Base-by-base conservation (phyloP, 805 yeast genomes). In the Nadsonia fulvescens region DNA sequence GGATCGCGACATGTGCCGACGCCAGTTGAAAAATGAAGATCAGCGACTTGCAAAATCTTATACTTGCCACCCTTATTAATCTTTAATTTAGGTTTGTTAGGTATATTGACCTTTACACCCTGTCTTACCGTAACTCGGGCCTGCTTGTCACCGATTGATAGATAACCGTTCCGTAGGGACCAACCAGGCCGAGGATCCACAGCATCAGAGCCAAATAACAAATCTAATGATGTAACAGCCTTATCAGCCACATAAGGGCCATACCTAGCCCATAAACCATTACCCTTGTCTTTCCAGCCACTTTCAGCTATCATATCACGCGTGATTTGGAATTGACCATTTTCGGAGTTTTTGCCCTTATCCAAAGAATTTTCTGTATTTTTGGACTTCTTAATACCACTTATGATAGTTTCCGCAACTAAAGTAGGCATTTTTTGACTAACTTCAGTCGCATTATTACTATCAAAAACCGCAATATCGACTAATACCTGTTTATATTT, bases 1-100 rank as follows among this genome's bases (percentile, higher is more conserved):
- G 19, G 19, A 12, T 16, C 25, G 3, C 21, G 17, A 42, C 96
- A 89, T 24, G 48, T 47, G 8, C 95, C 95, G 28, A 54, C 61
- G 5, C 82, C 83, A 0, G 93, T 75, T n/a, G 89, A 63, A 44
- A 76, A 72, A 49, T 89, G 98, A 30, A 86, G 54, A 46, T 89
- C 96, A 1, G 95, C 92, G 4, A 86, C 66, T 48, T 89, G 98
- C 7, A 81, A 49, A 21, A 89, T 72, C 46, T 76, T 86, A 49
- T 72, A 78, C 29, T 56, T 62, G 4, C 67, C 68, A 12, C 60
- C 42, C 2, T 49, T 33, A 7, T 50, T 38, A 9, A 60, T 42
- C 25, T 53, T 49, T 21, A 68, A 47, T 5, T 30, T 28, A 3
- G 56, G 53, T 17, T 20, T 23, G 11, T 23, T 32, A 8, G 28